phyloP scores from a whole-genome alignment of 108 stramenopile species.

The Nannochloropsis salina region DNA sequence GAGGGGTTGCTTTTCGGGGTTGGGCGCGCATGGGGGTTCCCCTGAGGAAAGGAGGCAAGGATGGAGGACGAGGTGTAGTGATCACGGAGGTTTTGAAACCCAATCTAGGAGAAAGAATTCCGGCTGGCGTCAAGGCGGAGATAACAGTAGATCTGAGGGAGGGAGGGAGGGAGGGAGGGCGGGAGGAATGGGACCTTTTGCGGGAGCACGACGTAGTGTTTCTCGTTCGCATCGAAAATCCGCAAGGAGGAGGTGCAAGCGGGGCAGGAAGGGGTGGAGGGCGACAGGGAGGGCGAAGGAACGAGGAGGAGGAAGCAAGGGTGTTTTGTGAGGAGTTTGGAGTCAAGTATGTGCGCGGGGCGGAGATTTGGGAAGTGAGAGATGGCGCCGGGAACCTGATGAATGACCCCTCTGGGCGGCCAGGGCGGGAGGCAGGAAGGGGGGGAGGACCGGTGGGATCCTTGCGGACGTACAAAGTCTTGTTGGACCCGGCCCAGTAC shows the following conservation, averaged over 20 bases:
- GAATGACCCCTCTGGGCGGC: conserved; percentile 62
- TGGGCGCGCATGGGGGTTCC: conserved; percentile 56
- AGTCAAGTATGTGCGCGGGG: conserved; percentile 28
- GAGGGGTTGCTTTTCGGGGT: conserved; percentile 48
- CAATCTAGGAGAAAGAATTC: conserved; percentile 67
- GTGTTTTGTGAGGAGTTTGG: conserved; percentile 31
- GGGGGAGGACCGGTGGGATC: conserved; percentile 46
- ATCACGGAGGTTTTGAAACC: conserved; percentile 74
- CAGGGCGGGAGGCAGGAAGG: neutral
- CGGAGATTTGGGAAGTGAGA: conserved; percentile 57
- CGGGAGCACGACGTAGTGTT: conserved; percentile 86
- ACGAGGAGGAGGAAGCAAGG: conserved; percentile 37
- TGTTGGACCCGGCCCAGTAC: conserved; percentile 79
- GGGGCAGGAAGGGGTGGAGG: neutral
- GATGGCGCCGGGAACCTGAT: conserved; percentile 75
- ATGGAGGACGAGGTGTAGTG: conserved; percentile 30
- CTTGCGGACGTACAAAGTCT: conserved; percentile 67
- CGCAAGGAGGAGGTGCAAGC: conserved; percentile 23
- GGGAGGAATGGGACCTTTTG: conserved; percentile 83
- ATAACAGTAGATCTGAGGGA: conserved; percentile 60
- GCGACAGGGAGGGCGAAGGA: neutral
- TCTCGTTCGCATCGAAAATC: conserved; percentile 61
- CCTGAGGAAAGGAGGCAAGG: neutral
- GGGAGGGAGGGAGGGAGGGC: conserved; percentile 63
- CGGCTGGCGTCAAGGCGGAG: conserved; percentile 57